Conservation (phyloP, 176 grass and related monocot species). For the Bolboschoenus planiculmis region DNA sequence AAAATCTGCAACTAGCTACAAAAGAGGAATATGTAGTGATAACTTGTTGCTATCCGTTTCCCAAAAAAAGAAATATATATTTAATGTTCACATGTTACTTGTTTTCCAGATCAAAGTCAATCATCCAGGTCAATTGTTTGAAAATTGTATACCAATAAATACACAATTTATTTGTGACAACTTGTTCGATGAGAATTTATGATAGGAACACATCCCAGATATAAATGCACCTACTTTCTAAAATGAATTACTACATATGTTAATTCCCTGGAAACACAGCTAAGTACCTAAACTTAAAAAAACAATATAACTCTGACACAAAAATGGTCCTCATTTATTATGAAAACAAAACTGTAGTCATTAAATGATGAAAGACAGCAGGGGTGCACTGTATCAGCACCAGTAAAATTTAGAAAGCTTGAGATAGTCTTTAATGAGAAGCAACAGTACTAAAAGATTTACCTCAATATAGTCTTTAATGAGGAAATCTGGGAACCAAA, state of each 20-base stretch:
- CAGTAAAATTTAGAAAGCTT: not conserved
- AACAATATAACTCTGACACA: not conserved
- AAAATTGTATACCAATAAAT: not conserved
- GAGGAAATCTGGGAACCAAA: conserved; percentile 72
- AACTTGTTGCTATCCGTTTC: not conserved
- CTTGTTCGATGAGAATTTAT: not conserved
- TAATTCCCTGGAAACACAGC: not conserved
- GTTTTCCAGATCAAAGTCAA: not conserved
- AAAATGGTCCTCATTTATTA: not conserved
- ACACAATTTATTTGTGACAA: not conserved
- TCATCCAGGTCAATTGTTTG: not conserved
- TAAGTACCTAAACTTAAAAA: not conserved
- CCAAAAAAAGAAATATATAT: not conserved
- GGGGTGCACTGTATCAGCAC: not conserved
- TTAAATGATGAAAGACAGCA: not conserved
- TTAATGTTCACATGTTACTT: not conserved
- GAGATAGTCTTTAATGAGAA: not conserved
- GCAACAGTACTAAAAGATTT: not conserved
- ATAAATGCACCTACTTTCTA: not conserved
- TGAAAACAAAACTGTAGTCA: not conserved
- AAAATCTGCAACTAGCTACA: not conserved
- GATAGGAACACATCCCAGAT: not conserved
- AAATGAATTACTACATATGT: not conserved
- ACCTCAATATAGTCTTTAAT: conserved; percentile 67
- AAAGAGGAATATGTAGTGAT: not conserved